Conservation (phyloP, 345 rosid genomes). For the Mercurialis annua region DNA sequence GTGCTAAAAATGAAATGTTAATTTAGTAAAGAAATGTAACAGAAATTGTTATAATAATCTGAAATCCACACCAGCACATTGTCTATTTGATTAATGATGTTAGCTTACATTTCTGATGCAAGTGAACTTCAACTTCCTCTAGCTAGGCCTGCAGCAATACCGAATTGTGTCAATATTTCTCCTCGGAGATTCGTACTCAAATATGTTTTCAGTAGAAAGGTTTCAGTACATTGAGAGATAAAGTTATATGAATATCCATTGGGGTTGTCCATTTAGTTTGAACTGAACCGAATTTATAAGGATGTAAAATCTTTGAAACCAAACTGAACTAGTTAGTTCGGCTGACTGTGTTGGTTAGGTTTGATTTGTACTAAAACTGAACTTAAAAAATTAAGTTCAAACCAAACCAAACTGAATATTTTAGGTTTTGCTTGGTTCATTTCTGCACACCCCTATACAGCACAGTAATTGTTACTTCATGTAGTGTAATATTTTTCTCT, state of each 20-base stretch:
- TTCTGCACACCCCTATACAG: too few relatives aligned
- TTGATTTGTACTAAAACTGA: too few relatives aligned
- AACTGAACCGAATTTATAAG: too few relatives aligned
- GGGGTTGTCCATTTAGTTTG: too few relatives aligned
- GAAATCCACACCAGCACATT: constrained; percentile 8
- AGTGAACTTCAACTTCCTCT: constrained; percentile 8
- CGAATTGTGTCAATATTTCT: neutral
- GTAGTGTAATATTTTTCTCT: neutral
- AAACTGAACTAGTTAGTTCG: too few relatives aligned
- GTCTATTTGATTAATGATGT: constrained; percentile 14
- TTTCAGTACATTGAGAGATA: neutral
- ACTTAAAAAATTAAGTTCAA: too few relatives aligned
- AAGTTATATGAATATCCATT: neutral
- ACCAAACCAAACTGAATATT: too few relatives aligned
- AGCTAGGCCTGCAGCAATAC: constrained; percentile 21
- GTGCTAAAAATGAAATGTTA: neutral
- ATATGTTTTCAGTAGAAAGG: neutral
- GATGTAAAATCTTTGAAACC: too few relatives aligned
- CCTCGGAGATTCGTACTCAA: neutral
- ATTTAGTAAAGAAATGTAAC: constrained; percentile 6
- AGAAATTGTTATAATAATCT: constrained; percentile 2
- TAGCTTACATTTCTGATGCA: constrained; percentile 6
- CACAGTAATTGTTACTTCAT: neutral
- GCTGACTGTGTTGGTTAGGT: too few relatives aligned
- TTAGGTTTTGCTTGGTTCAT: too few relatives aligned